Evolutionary conservation across 192 early-diverging fungal species (phyloP), one percentile per base, ranked within the genome.

Genomic region (Coemansia sp.): DNA sequence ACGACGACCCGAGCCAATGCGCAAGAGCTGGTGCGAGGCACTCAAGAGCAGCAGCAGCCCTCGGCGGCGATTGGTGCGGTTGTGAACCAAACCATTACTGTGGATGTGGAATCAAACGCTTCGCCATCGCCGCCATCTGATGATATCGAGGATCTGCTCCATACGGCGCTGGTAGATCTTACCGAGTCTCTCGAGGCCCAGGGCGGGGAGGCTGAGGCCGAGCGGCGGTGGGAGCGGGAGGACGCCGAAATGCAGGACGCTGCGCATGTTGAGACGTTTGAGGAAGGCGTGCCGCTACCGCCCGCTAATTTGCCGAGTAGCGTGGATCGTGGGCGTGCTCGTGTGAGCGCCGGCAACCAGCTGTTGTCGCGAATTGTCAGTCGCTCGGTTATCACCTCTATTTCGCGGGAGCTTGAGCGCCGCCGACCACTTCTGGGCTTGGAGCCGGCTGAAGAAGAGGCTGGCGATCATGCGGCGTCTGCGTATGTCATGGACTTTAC

Each of bases 291-390:
- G 32, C 32, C 32, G 32, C 32, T 35, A 7, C 32, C 32, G 2
- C 32, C 32, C 32, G 4, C 32, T 35, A 2, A 2, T 7, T 7
- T 7, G 32, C 32, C 32, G 2, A 7, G 2, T 2, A 5, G 4
- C 32, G 32, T 32, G 39, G 42, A 42, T 25, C 56, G 5, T 11
- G 36, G 9, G 41, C 41, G 41, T 9, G 37, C 45, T 6, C 57
- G 68, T 1, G 49, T 66, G 41, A 53, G 54, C 11, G 69, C 68
- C 3, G 77, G 78, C 0, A 74, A 81, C 56, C 54, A 66, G 53
- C 36, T 82, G 12, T 20, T 82, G 58, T 67, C 79, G 39, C 62
- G 73, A 3, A 73, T 82, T 27, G 67, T 82, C 17, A 49, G 79
- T 24, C 62, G 73, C 7, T 76, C 79, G 17, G 67, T 73, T 19